A percentile compares a stretch with the other conserved stretches of the same genome.
These are phyloP conservation scores for Phytophthora hibernalis DNA, from an alignment of 352 stramenopile species.

Conservation along the genomic window DNA sequence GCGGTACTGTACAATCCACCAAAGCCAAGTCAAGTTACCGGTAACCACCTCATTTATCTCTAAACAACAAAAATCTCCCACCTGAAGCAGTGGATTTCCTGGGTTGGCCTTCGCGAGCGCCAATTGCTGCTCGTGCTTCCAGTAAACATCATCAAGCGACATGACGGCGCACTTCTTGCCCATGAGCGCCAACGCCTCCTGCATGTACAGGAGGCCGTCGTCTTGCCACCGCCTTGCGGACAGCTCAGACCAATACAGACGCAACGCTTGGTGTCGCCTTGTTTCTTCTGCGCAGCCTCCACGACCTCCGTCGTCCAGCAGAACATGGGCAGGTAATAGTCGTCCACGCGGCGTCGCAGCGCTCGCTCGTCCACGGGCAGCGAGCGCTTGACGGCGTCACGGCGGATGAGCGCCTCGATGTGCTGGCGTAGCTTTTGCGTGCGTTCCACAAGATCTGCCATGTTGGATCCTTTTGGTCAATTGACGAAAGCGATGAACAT, in stretches of 20 bases:
- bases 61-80: slow-evolving; percentile 21
- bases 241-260: slow-evolving; percentile 85
- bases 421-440: slow-evolving; percentile 48
- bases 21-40: slow-evolving; percentile 8
- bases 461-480: slow-evolving; percentile 11
- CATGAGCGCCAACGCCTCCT: slow-evolving; percentile 57
- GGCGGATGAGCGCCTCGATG: slow-evolving; percentile 64
- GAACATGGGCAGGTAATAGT: slow-evolving; percentile 84
- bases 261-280: slow-evolving; percentile 37
- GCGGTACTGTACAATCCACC: slow-evolving; percentile 61
- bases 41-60: background rate
- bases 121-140: slow-evolving; percentile 69
- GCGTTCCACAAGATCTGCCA: slow-evolving; percentile 32
- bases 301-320: slow-evolving; percentile 71
- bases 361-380: slow-evolving; percentile 47
- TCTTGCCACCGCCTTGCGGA: slow-evolving; percentile 88
- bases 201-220: slow-evolving; percentile 77
- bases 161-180: slow-evolving; percentile 77
- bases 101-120: slow-evolving; percentile 63
- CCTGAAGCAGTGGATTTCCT: slow-evolving; percentile 81
- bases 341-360: slow-evolving; percentile 61
- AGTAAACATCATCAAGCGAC: slow-evolving; percentile 89
- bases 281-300: slow-evolving; percentile 38
- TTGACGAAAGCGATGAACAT: slow-evolving; percentile 13
- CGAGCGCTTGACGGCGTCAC: slow-evolving; percentile 37